Percentiles rank a stretch among this genome's conserved stretches.
Evolutionary conservation across 805 yeast genomes (phyloP).

Genomic region (Pachysolen tannophilus): DNA sequence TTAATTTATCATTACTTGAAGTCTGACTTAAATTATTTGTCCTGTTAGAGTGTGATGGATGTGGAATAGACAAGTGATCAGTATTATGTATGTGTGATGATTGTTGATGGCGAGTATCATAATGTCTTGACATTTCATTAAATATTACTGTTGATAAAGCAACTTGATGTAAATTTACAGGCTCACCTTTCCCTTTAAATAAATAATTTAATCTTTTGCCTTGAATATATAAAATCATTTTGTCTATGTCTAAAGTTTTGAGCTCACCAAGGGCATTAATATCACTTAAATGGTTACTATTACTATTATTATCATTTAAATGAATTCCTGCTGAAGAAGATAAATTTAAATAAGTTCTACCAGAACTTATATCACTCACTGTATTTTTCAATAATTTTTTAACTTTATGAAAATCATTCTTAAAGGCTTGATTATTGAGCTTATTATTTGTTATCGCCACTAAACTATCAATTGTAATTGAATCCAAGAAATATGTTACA

Average conservation of each 20-base stretch:
- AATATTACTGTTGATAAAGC: too few species aligned
- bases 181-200: slow-evolving; percentile 45
- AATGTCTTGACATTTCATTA: too few species aligned
- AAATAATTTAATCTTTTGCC: slow-evolving; percentile 28
- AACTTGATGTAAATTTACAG: slow-evolving; percentile 27
- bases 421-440: slow-evolving; percentile 24
- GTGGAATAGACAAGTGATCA: too few species aligned
- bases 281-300: slow-evolving; percentile 16
- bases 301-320: slow-evolving; percentile 12
- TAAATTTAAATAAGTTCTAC: slow-evolving; percentile 20
- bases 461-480: slow-evolving; percentile 7
- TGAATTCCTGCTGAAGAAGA: slow-evolving; percentile 11
- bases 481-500: slow-evolving; percentile 16
- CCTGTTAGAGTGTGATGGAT: too few species aligned
- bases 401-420: slow-evolving; percentile 26
- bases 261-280: slow-evolving; percentile 6
- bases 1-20: too few species aligned
- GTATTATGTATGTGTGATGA: too few species aligned
- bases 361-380: slow-evolving; percentile 27
- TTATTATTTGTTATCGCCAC: slow-evolving; percentile 9
- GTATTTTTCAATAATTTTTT: slow-evolving; percentile 27
- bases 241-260: slow-evolving; percentile 13
- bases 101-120: too few species aligned
- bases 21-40: too few species aligned
- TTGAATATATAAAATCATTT: slow-evolving; percentile 15